Base-by-base conservation (phyloP, 306 rosid genomes). In the Prunus persica region DNA sequence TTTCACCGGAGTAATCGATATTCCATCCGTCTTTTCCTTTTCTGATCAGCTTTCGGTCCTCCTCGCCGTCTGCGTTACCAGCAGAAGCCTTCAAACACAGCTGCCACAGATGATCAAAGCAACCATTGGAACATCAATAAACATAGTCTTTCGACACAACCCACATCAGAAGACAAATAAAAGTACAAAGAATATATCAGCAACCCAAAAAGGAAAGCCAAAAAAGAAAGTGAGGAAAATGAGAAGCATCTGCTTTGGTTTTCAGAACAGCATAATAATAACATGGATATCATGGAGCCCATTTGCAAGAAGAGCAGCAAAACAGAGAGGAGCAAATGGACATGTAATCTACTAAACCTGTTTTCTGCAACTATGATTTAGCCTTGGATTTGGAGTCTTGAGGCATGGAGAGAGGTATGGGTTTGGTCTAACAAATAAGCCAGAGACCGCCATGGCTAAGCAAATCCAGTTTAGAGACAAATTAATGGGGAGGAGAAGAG, bases 21-120 rank as follows among this genome's bases (percentile, higher is more conserved):
- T 73, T 90, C 96, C 91, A 81, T 18, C 78, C 90, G 32, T 84
- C 85, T 15, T 65, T 86, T 72, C 81, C 93, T 78, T 82, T 89
- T 69, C 20, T 84, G 57, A 81, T 73, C 72, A 76, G 4, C 50
- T 87, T 87, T 74, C 70, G 73, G 52, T 78, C 89, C 18, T 78
- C 89, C 18, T 41, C 88, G 2, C 85, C 87, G 8, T 71, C 83
- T 60, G 86, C 64, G 69, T 68, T 51, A 52, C 67, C 72, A 12
- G 76, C 83, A 10, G 89, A 88, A 76, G 86, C 97, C 85, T 80
- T 90, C 65, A 90, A 77, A 79, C 52, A 73, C 15, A 86, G 80
- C 97, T 93, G 79, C n/a, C 66, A 57, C 30, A 50, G 69, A 72
- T 65, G 66, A 68, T 51, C 18, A 60, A 52, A 65, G 6, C 46